Conservation (phyloP, 192 early-diverging fungal species). For the Cladochytrium replicatum region DNA sequence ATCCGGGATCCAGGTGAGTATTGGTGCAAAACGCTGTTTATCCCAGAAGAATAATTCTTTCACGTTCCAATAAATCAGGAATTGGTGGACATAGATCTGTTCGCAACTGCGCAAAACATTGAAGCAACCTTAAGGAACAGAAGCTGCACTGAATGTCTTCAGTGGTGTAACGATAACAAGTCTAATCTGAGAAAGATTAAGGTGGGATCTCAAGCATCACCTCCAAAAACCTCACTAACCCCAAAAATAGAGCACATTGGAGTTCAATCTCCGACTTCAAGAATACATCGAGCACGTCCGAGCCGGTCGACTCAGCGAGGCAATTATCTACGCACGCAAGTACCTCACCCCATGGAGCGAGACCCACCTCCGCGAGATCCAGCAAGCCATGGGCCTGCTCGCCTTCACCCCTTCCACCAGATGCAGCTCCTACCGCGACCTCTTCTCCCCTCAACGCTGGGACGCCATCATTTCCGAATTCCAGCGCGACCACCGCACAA, state of each 20-base stretch:
- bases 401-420: conserved; percentile 68
- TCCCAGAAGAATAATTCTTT: conserved; percentile 1
- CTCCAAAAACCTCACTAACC: background rate
- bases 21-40: background rate
- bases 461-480: conserved; percentile 65
- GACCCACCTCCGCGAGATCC: conserved; percentile 66
- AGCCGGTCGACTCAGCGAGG: conserved; percentile 48
- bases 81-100: conserved; percentile 85
- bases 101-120: conserved; percentile 68
- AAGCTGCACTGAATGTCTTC: conserved; percentile 78
- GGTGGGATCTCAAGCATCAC: conserved; percentile 24
- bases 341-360: conserved; percentile 68
- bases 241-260: conserved; percentile 69
- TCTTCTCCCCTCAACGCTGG: conserved; percentile 73
- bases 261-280: conserved; percentile 92
- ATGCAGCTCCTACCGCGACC: conserved; percentile 68
- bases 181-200: conserved; percentile 81
- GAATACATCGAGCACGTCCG: conserved; percentile 89
- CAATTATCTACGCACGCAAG: conserved; percentile 81
- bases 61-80: conserved; percentile 32
- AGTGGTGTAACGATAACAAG: conserved; percentile 93
- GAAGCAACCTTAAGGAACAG: conserved; percentile 65
- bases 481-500: conserved; percentile 71
- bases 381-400: conserved; percentile 83
- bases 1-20: conserved; percentile 50